Base-by-base conservation (phyloP, 192 early-diverging fungal genomes). In the Geranomyces variabilis region DNA sequence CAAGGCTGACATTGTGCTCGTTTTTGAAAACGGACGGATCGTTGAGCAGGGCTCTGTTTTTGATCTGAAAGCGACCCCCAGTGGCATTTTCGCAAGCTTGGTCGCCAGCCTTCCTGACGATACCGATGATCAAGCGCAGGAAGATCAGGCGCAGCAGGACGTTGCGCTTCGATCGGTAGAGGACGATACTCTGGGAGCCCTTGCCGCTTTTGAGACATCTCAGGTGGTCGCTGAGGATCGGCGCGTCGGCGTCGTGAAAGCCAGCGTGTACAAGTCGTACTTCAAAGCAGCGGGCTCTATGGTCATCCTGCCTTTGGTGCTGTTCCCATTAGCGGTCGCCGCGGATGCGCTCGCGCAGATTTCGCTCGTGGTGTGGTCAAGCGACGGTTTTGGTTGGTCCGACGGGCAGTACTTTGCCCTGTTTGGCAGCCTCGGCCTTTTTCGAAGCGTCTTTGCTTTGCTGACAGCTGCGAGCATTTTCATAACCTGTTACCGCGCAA, bases 1-100 rank as follows among this genome's bases (percentile, higher is more conserved):
- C 0, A 77, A 84, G 41, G 87, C 83, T 19, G 86, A 92, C 55
- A 85, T 87, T 62, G 73, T 93, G 12, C 61, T 93, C n/a, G 81
- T 82, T 10, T 69, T 94, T 43, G 81, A 87, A 31, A 79, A 90
- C 15, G 90, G 90, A 9, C 67, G 73, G 33, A 85, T 93, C 46
- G 79, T 73, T 7, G 86, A 90, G 72, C 69, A 79, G 14, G 90
- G 85, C 28, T 77, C 41, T 14, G 15, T 45, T 24, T 5, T 4
- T 10, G n/a, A 64, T 4, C 28, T 64, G 4, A 60, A 60, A 31
- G 58, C 14, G 2, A 60, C 29, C 8, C 58, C 58, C 2, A 26
- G 31, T 19, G 58, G 58, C 17, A 29, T 60, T 17, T 33, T 60
- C 6, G 58, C 58, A 1, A 29, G 5, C 30, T 14, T 60, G 58